Percentiles rank a stretch among this genome's conserved stretches.
Conservation (phyloP, 495 filamentous ascomycete genomes). For the Bryoglossum gracile region DNA sequence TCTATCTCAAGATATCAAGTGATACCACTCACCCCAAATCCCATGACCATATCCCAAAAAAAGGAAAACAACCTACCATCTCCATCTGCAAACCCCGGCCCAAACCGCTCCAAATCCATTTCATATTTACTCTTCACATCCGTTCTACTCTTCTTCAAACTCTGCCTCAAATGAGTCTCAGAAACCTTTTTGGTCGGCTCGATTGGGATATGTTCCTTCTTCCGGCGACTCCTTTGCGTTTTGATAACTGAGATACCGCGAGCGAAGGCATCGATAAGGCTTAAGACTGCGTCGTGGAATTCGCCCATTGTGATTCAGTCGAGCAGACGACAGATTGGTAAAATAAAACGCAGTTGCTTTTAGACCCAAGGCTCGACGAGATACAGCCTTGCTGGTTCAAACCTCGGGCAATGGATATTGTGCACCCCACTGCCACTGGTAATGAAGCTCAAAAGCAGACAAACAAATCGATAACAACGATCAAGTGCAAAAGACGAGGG, state of each 20-base stretch:
- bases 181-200: conserved; percentile 5
- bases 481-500: no score
- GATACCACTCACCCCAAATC: no score
- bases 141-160: conserved; percentile 15
- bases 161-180: conserved; percentile 15
- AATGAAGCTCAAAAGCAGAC: no score
- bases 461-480: no score
- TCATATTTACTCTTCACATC: conserved; percentile 20
- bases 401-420: no score
- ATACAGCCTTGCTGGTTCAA: conserved; percentile 1
- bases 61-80: conserved; percentile 26
- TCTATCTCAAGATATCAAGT: no score
- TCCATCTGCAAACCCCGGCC: conserved; percentile 18
- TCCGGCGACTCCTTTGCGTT: conserved; percentile 3
- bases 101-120: conserved; percentile 10
- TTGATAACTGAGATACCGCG: conserved; percentile 20
- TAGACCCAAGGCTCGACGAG: neutral
- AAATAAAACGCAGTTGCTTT: neutral
- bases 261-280: conserved; percentile 18
- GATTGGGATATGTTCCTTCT: conserved; percentile 4
- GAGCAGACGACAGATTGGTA: neutral
- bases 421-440: no score
- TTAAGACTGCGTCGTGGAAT: conserved; percentile 20
- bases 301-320: conserved; percentile 17
- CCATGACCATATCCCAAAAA: no score